Base-by-base conservation (phyloP, 2,329 filamentous ascomycete species). In the Pseudogymnoascus pannorum region DNA sequence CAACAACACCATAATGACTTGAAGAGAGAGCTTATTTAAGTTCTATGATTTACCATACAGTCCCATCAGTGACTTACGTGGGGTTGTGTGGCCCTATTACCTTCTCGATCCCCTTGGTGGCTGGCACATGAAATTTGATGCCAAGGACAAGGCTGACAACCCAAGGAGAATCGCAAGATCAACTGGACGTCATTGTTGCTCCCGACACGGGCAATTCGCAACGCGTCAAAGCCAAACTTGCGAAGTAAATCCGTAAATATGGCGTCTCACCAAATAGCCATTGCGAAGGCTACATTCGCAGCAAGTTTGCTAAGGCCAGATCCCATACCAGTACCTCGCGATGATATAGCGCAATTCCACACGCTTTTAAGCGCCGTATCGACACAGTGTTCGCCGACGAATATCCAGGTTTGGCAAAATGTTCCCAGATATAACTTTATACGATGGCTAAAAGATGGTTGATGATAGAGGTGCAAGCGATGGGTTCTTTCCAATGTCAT, bases 401-500 rank as follows among this genome's bases (percentile, higher is more conserved):
- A 93, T 79, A 87, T 94, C 81, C 90, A 94, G 90, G 90, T 94
- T 90, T 91, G 71, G 69, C 69, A 66, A 71, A 68, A 70, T 67
- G 71, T 65, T 70, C 69, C 71, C 64, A 65, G 66, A 63, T 64
- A 62, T 67, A 59, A 67, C 59, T 67, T 67, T 61, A 69, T 63
- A 64, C 66, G 70, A 72, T 73, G 68, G 69, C 72, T 72, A 73
- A 74, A 74, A 68, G 65, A 67, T 73, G 67, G 68, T 62, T 66
- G 70, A 72, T 68, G 66, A 76, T 84, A 96, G 92, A 89, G 85
- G 80, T 92, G 89, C 82, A 96, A 92, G 82, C 80, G 83, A 76
- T 96, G 91, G 91, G 87, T 93, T 70, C 76, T 92, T 71, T 81
- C 82, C 68, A 84, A 91, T 77, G 79, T 93, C 71, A 79, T 84